Conservation (phyloP, 2,329 filamentous ascomycete genomes). For the Hypomyces rosellus region DNA sequence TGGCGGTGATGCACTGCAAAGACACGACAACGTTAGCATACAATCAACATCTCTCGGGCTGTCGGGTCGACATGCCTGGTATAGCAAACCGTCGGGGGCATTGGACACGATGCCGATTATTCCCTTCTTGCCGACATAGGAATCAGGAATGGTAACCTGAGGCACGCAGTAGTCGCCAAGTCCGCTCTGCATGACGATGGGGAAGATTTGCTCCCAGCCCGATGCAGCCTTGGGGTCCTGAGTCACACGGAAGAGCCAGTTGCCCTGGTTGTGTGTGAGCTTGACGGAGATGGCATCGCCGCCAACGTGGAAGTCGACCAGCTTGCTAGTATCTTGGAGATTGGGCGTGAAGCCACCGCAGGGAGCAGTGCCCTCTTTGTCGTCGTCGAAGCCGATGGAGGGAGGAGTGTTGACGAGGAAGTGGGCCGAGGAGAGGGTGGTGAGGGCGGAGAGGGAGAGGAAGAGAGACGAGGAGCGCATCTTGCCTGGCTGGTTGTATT, state of each 20-base stretch:
- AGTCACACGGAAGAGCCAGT: slow-evolving; percentile 54
- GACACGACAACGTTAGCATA: background rate
- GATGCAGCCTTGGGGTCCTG: slow-evolving; percentile 39
- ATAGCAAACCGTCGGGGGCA: slow-evolving; percentile 50
- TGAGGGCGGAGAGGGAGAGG: slow-evolving; percentile 32
- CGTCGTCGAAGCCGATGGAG: slow-evolving; percentile 42
- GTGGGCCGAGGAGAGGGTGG: slow-evolving; percentile 42
- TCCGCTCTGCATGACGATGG: slow-evolving; percentile 48
- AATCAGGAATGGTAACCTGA: slow-evolving; percentile 39
- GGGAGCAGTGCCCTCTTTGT: slow-evolving; percentile 38
- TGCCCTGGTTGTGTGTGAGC: slow-evolving; percentile 45
- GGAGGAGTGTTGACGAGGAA: slow-evolving; percentile 45
- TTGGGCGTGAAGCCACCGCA: slow-evolving; percentile 50
- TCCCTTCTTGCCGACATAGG: slow-evolving; percentile 49
- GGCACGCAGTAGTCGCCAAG: slow-evolving; percentile 49
- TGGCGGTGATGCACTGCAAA: slow-evolving; percentile 47
- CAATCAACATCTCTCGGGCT: background rate
- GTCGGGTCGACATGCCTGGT: slow-evolving; percentile 39
- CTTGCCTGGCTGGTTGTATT: slow-evolving; percentile 14
- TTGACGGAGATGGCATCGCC: slow-evolving; percentile 46
- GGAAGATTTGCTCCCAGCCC: slow-evolving; percentile 51
- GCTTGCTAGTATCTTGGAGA: slow-evolving; percentile 31
- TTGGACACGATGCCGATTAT: slow-evolving; percentile 46
- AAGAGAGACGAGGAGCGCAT: slow-evolving; percentile 30
- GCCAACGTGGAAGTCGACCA: slow-evolving; percentile 51